phyloP scores from a whole-genome alignment of 2,329 filamentous ascomycete species.

The Diaporthe sp. region DNA sequence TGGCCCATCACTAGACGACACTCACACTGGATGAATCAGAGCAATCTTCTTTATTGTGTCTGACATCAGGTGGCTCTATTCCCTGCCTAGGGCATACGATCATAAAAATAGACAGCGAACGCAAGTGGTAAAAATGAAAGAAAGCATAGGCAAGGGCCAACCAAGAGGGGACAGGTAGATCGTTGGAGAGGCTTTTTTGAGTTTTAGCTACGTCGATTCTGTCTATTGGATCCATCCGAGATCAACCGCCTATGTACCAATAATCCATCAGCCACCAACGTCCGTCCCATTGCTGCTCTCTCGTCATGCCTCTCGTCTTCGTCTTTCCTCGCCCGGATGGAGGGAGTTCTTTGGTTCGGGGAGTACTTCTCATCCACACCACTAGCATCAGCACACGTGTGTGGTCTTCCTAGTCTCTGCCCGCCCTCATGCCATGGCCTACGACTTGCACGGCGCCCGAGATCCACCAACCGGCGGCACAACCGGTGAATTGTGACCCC shows the following conservation, averaged over 20 bases:
- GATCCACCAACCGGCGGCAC: neutral
- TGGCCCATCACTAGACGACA: neutral
- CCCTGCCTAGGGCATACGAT: neutral
- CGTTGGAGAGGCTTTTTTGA: conserved; percentile 7
- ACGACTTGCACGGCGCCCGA: neutral
- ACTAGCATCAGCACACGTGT: too few relatives aligned
- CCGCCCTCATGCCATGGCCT: neutral
- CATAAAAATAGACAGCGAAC: neutral
- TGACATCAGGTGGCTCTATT: neutral
- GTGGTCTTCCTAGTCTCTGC: neutral
- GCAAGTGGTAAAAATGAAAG: neutral
- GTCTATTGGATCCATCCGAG: conserved; percentile 18
- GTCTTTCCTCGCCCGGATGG: neutral
- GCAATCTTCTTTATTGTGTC: neutral
- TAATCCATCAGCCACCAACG: neutral
- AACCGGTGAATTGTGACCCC: neutral
- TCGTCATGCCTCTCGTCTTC: neutral
- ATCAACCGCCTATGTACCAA: conserved; percentile 1
- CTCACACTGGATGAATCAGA: neutral
- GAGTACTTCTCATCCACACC: neutral
- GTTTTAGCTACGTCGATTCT: conserved; percentile 14
- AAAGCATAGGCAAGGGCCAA: neutral
- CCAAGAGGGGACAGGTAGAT: neutral
- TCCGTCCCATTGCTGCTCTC: neutral
- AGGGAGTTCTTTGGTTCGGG: neutral